Evolutionary conservation across 2,329 filamentous ascomycete genomes (phyloP).

Genomic region (Aspergillus niger): DNA sequence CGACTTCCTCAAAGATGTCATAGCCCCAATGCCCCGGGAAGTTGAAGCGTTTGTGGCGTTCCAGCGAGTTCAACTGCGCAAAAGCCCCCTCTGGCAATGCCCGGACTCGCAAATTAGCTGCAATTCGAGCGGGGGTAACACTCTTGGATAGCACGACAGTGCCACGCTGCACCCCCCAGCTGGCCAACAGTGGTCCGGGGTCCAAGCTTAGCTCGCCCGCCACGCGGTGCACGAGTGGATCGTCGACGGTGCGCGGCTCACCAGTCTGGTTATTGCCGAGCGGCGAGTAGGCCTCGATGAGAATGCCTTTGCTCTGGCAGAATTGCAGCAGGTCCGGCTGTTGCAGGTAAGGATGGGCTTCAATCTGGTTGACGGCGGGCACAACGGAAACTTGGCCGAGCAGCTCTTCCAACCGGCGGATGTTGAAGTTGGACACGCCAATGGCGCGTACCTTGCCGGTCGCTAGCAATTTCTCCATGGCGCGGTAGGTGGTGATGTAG

Average conservation of each 20-base stretch:
- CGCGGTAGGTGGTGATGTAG: constrained; percentile 51
- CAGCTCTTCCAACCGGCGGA: constrained; percentile 72
- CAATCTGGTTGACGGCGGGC: constrained; percentile 70
- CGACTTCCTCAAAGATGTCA: constrained; percentile 39
- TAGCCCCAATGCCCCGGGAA: constrained; percentile 33
- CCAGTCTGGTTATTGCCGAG: constrained; percentile 52
- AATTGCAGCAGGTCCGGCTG: constrained; percentile 18
- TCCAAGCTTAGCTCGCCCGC: constrained; percentile 62
- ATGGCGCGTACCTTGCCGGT: constrained; percentile 67
- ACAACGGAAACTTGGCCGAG: constrained; percentile 66
- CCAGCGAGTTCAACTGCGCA: constrained; percentile 29
- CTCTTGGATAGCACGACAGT: constrained; percentile 58
- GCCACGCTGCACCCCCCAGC: constrained; percentile 57
- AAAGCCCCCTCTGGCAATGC: constrained; percentile 29
- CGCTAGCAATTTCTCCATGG: constrained; percentile 58
- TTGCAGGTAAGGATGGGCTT: constrained; percentile 14
- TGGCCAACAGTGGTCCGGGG: constrained; percentile 56
- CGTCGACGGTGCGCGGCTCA: constrained; percentile 53
- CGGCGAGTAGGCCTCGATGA: constrained; percentile 53
- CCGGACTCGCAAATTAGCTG: constrained; percentile 12
- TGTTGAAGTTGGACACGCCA: constrained; percentile 72
- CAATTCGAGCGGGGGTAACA: constrained; percentile 49
- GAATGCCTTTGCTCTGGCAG: neutral
- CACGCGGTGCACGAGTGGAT: constrained; percentile 61
- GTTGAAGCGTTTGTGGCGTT: constrained; percentile 37